Evolutionary conservation across 2,329 filamentous ascomycete species (phyloP).

Genomic region (Neospermospora avenae): DNA sequence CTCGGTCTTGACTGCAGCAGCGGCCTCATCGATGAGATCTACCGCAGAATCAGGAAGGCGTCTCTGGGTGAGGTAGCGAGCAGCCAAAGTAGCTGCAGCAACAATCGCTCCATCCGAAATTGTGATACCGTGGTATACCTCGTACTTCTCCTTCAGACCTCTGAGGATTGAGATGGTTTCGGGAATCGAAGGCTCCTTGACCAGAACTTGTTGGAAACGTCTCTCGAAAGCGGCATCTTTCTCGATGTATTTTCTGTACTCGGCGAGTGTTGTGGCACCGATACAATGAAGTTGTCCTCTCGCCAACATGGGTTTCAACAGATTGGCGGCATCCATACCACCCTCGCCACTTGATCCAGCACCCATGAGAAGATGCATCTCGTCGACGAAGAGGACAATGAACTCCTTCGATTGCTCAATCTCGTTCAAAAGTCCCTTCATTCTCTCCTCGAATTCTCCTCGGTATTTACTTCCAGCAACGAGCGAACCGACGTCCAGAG

Average conservation of each 20-base stretch:
- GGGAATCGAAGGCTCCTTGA: slow-evolving; percentile 84
- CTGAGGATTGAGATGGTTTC: slow-evolving; percentile 98
- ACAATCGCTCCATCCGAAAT: slow-evolving; percentile 95
- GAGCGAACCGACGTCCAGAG: slow-evolving; percentile 89
- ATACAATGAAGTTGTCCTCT: slow-evolving; percentile 97
- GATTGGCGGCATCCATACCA: slow-evolving; percentile 97
- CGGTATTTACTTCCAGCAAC: slow-evolving; percentile 98
- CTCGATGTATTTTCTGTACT: slow-evolving; percentile 98
- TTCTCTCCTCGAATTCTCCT: slow-evolving; percentile 97
- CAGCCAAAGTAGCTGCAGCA: slow-evolving; percentile 83
- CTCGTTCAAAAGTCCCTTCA: slow-evolving; percentile 98
- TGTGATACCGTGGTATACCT: slow-evolving; percentile 96
- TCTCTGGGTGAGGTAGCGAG: slow-evolving; percentile 86
- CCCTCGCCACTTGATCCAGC: slow-evolving; percentile 92
- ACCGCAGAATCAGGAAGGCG: slow-evolving; percentile 95
- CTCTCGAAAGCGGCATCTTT: slow-evolving; percentile 98
- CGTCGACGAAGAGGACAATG: slow-evolving; percentile 97
- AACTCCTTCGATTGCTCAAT: slow-evolving; percentile 93
- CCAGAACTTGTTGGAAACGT: slow-evolving; percentile 96
- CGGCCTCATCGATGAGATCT: slow-evolving; percentile 93
- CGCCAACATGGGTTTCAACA: slow-evolving; percentile 97
- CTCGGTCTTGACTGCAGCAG: slow-evolving; percentile 91
- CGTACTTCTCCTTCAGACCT: slow-evolving; percentile 96
- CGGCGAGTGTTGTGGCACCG: slow-evolving; percentile 88
- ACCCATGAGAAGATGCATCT: slow-evolving; percentile 98